phyloP scores from a whole-genome alignment of 768 basidiomycete genomes.

The Lyophyllum atratum region DNA sequence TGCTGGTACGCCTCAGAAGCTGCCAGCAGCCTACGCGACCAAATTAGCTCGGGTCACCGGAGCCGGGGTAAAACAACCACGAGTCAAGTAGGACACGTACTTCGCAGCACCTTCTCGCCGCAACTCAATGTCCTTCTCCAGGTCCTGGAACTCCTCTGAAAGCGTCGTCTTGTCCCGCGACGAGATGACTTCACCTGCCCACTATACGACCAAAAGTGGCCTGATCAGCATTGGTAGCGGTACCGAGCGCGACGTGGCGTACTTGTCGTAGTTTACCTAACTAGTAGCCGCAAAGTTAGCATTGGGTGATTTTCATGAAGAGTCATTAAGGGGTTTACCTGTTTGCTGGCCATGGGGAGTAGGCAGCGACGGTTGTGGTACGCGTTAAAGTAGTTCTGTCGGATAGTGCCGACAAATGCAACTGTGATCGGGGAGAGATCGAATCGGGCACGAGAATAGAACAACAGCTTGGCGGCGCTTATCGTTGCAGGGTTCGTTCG shows the following conservation, averaged over 20 bases:
- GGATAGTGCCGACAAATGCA: constrained; percentile 4
- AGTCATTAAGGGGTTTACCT: constrained; percentile 39
- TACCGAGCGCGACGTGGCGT: constrained; percentile 7
- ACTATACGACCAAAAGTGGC: constrained; percentile 49
- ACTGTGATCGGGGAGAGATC: constrained; percentile 17
- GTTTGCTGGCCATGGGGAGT: constrained; percentile 61
- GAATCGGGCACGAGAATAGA: constrained; percentile 13
- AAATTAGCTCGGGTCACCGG: not conserved
- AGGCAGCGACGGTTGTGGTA: constrained; percentile 7
- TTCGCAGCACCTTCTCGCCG: constrained; percentile 70
- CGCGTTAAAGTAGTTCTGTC: constrained; percentile 2
- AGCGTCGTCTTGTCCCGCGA: constrained; percentile 78
- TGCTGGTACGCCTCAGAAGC: constrained; percentile 75
- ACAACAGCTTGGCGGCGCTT: not conserved
- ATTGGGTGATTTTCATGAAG: not conserved
- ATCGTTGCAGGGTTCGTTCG: no score
- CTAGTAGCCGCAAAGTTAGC: constrained; percentile 34
- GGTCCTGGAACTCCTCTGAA: constrained; percentile 76
- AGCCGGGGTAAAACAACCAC: not conserved
- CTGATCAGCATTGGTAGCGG: constrained; percentile 23
- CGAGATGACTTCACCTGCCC: constrained; percentile 89
- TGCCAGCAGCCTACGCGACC: constrained; percentile 55
- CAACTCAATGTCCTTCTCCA: constrained; percentile 85
- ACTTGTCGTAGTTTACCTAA: constrained; percentile 82
- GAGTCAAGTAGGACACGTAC: constrained; percentile 43